Evolutionary conservation across 352 stramenopile genomes (phyloP).

Genomic region (Pythium vanterpoolii): DNA sequence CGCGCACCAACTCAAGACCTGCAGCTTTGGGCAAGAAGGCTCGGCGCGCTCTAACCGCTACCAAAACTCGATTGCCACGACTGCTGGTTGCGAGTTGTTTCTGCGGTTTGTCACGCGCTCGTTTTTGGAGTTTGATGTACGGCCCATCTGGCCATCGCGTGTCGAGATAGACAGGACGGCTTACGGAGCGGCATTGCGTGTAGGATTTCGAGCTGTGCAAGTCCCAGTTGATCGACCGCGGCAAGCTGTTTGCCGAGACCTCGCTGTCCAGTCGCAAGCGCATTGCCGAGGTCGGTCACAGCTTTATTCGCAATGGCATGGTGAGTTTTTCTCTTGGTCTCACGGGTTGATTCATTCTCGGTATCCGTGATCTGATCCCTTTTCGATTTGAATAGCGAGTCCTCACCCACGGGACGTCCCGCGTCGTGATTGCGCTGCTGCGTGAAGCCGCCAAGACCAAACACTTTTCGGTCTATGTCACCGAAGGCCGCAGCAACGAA

Average conservation of each 20-base stretch:
- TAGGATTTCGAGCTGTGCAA: conserved; percentile 91
- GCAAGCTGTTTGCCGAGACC: conserved; percentile 92
- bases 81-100: conserved; percentile 92
- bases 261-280: conserved; percentile 89
- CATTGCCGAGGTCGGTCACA: conserved; percentile 91
- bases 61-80: conserved; percentile 89
- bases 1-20: conserved; percentile 62
- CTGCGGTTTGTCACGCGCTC: conserved; percentile 91
- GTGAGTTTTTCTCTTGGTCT: conserved; percentile 31
- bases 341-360: not conserved
- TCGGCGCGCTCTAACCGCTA: conserved; percentile 42
- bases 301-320: conserved; percentile 94
- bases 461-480: conserved; percentile 93
- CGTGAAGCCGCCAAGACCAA: conserved; percentile 89
- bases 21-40: conserved; percentile 33
- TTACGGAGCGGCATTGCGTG: too few relatives aligned
- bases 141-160: not conserved
- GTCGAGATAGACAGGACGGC: too few relatives aligned
- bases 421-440: conserved; percentile 91
- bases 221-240: conserved; percentile 88
- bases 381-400: conserved; percentile 53
- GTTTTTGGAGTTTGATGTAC: conserved; percentile 87
- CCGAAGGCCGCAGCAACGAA: conserved; percentile 90
- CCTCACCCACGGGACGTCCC: conserved; percentile 92
- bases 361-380: not conserved